Base-by-base conservation (phyloP, 768 basidiomycete genomes). In the Chlorophyllum brunneum region DNA sequence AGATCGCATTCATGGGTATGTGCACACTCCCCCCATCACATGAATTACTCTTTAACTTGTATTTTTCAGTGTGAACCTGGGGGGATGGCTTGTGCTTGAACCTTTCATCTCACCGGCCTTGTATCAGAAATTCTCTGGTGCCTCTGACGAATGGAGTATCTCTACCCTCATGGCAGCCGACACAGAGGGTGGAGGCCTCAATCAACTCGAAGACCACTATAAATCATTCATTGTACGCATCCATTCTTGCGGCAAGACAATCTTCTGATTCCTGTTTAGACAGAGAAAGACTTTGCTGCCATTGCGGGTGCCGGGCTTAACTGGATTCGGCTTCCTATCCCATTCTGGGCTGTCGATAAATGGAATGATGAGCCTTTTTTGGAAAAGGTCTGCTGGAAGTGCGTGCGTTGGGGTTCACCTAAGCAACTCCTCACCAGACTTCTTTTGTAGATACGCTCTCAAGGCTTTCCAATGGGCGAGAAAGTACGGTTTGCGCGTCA, bases 231-330 rank as follows among this genome's bases (percentile, higher is more conserved):
- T 94, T 57, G 86, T 90, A 63, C 59, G 86, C 74, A 6, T 26
- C 38, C 7, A 42, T 42, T 27, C 24, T 31, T 18, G 2, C 20
- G 4, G 26, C 15, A 8, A 3, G 20, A 37, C 26, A 39, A 8
- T 29, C 23, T 26, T 49, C 9, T 46, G 29, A 38, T 22, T 44
- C 29, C 13, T 26, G 10, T 47, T 36, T 56, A 93, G 89, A 94
- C 92, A 43, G 93, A 95, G 66, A 72, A 88, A 69, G 93, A 95
- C 70, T 83, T 95, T 55, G 92, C 92, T 31, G 75, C 86, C 63
- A 95, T 97, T 54, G 91, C 93, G 39, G 87, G 81, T 11, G 92
- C 91, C 16, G 94, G 93, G 10, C 69, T 95, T 51, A 93, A 91
- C 69, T 95, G 88, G 84, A 71, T 94, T 51, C 79, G 90, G 9